A percentile compares a stretch with the other conserved stretches of the same genome.
These are phyloP conservation scores for Eutreptiella sp. DNA, from an alignment of 208 protist genomes.

Conservation along the genomic window DNA sequence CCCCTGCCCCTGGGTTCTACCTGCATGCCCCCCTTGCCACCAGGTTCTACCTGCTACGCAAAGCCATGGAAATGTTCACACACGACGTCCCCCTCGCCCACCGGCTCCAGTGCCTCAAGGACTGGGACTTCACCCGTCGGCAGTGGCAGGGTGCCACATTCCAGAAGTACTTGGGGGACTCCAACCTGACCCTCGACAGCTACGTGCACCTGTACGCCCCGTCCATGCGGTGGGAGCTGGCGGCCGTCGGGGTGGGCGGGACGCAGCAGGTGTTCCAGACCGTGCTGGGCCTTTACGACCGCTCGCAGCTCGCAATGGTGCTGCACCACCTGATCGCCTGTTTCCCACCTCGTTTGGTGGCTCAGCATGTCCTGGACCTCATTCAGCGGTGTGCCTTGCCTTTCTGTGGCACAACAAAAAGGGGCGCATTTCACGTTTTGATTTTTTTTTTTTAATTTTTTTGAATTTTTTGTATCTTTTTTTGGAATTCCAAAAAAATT, in stretches of 20 bases:
- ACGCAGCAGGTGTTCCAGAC: constrained; percentile 12
- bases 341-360: no score
- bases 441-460: neutral
- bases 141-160: constrained; percentile 3
- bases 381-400: no score
- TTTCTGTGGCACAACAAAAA: no score
- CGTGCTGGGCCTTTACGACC: constrained; percentile 36
- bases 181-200: constrained; percentile 23
- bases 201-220: constrained; percentile 64
- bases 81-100: no score
- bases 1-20: no score
- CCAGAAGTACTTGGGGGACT: constrained; percentile 29
- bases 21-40: no score
- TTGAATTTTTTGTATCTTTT: neutral
- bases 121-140: constrained; percentile 26
- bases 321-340: constrained; percentile 50
- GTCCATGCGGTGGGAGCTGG: constrained; percentile 56
- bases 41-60: no score
- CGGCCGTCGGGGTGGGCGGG: constrained; percentile 20
- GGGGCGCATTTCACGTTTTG: neutral
- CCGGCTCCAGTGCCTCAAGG: constrained; percentile 31
- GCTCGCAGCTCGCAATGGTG: constrained; percentile 32
- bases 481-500: no score
- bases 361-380: no score
- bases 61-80: no score